Conservation (phyloP, 2,329 filamentous ascomycete species). For the Clarireedia sp. region DNA sequence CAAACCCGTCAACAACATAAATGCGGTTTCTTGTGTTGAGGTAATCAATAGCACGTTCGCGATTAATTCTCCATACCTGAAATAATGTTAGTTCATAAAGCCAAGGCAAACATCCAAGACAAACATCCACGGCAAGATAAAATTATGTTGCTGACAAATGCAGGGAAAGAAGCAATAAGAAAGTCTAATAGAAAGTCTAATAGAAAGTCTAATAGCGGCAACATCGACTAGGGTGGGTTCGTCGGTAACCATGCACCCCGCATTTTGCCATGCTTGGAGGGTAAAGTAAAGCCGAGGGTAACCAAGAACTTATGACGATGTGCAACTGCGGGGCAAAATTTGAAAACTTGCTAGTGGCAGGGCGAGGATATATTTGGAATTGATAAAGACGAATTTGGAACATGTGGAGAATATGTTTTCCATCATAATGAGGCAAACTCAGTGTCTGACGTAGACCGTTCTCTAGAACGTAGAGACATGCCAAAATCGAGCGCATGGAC, state of each 20-base stretch:
- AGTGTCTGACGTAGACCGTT: neutral
- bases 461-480: neutral
- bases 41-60: conserved; percentile 97
- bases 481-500: neutral
- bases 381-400: neutral
- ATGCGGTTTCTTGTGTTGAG: conserved; percentile 98
- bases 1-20: conserved; percentile 95
- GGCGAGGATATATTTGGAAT: neutral
- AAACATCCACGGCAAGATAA: no score
- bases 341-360: neutral
- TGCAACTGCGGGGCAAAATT: conserved; percentile 3
- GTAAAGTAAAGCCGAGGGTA: conserved; percentile 6
- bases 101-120: neutral
- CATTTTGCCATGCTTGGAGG: conserved; percentile 3
- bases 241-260: conserved; percentile 9
- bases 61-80: conserved; percentile 99
- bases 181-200: neutral
- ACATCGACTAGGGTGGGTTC: neutral
- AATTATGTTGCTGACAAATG: neutral
- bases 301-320: conserved; percentile 6
- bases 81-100: neutral
- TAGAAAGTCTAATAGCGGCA: neutral
- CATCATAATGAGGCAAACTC: neutral
- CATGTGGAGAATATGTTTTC: neutral
- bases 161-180: neutral